Percentiles rank a stretch among this genome's conserved stretches.
phyloP scores from a whole-genome alignment of 176 grass and related monocot species.

The Juncus inflexus region DNA sequence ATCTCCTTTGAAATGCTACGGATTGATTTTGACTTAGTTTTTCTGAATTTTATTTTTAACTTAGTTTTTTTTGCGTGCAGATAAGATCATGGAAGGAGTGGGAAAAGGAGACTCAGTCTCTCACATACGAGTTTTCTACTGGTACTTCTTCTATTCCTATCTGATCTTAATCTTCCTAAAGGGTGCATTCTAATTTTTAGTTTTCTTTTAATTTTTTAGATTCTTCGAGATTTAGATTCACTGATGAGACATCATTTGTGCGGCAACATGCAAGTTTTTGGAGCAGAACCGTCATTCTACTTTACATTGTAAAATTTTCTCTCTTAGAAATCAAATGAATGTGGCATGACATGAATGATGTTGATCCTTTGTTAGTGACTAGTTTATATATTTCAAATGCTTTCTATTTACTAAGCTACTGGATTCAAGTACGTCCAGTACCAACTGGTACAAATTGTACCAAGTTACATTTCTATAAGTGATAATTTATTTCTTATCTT shows the following conservation, averaged over 20 bases:
- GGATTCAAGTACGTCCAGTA: too few species aligned
- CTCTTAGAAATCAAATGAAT: too few species aligned
- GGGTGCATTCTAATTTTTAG: neutral
- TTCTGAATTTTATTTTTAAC: neutral
- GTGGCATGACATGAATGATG: too few species aligned
- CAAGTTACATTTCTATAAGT: neutral
- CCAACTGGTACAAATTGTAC: too few species aligned
- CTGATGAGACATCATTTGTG: conserved; percentile 74
- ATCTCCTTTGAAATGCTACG: neutral
- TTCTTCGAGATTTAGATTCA: conserved; percentile 71
- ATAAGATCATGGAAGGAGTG: conserved; percentile 90
- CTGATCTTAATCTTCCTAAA: neutral
- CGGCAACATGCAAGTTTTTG: conserved; percentile 48
- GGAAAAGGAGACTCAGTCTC: conserved; percentile 62
- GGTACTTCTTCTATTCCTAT: conserved; percentile 27
- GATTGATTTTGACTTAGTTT: neutral
- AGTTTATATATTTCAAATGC: too few species aligned
- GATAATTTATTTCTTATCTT: neutral
- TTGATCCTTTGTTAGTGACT: too few species aligned
- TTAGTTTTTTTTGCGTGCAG: conserved; percentile 25
- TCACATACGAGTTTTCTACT: conserved; percentile 70
- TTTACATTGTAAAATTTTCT: conserved; percentile 32
- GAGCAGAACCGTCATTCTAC: conserved; percentile 23
- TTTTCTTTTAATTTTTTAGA: conserved; percentile 34
- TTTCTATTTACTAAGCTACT: too few species aligned